These are phyloP conservation scores for Pseudogymnoascus sp. DNA, from an alignment of 2,329 filamentous ascomycete species.

Conservation along the genomic window DNA sequence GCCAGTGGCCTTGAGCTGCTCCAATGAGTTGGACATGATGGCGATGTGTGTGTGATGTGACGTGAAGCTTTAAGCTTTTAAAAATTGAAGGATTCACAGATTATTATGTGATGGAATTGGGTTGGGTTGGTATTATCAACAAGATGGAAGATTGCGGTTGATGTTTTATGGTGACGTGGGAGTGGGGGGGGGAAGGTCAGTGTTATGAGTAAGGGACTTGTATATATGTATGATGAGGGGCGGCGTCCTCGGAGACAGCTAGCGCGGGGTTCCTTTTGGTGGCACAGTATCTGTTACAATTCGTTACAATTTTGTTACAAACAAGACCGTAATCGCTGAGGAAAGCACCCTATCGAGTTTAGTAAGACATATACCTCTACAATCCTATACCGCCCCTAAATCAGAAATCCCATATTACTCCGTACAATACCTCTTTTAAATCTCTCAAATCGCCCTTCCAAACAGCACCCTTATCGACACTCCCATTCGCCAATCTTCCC, in stretches of 20 bases:
- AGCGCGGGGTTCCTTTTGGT: background rate
- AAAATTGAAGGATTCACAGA: conserved; percentile 8
- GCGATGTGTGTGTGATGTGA: background rate
- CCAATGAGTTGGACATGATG: conserved; percentile 77
- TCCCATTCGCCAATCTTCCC: background rate
- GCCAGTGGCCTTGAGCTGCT: conserved; percentile 94
- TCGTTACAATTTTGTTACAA: too few relatives aligned
- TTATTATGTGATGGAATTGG: background rate
- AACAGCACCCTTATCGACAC: background rate
- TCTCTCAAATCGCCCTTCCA: background rate
- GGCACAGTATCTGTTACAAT: background rate
- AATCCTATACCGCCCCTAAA: background rate
- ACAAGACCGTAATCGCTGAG: background rate
- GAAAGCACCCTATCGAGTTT: background rate
- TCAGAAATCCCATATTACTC: background rate
- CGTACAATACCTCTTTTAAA: background rate
- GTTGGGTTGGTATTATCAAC: background rate
- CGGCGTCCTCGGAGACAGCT: background rate
- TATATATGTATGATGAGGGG: background rate
- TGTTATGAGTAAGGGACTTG: background rate
- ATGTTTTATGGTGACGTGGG: background rate
- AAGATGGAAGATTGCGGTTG: background rate
- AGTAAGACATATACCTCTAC: background rate
- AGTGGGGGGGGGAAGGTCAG: background rate
- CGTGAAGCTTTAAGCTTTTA: conserved; percentile 14